Evolutionary conservation across 768 basidiomycete genomes (phyloP).

Genomic region (Leccinum subgranulosum): DNA sequence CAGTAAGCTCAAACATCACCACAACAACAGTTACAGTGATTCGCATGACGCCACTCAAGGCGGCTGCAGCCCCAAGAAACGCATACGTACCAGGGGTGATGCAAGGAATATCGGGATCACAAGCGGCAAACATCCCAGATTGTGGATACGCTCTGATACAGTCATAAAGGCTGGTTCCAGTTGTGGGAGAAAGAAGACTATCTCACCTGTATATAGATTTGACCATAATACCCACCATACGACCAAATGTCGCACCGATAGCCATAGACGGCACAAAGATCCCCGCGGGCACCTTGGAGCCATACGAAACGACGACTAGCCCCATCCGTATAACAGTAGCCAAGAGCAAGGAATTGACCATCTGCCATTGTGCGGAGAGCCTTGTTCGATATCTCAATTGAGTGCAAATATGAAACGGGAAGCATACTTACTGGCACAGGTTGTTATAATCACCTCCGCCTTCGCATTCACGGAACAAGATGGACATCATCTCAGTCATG

Average conservation of each 20-base stretch:
- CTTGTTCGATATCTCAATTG: constrained; percentile 38
- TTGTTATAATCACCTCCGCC: constrained; percentile 88
- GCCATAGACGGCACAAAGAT: constrained; percentile 99
- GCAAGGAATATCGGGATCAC: constrained; percentile 89
- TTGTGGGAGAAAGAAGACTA: constrained; percentile 16
- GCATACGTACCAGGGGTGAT: constrained; percentile 99
- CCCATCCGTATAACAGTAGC: constrained; percentile 87
- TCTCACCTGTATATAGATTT: constrained; percentile 84
- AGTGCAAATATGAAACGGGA: neutral
- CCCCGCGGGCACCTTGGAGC: constrained; percentile 94
- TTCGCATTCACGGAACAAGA: constrained; percentile 95
- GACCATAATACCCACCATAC: constrained; percentile 96
- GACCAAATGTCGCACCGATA: constrained; percentile 92
- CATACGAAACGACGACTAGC: constrained; percentile 90
- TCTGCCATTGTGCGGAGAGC: constrained; percentile 87
- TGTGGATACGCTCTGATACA: constrained; percentile 67
- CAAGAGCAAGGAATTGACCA: constrained; percentile 88
- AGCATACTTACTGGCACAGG: constrained; percentile 82
- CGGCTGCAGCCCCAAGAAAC: constrained; percentile 94
- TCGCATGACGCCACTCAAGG: constrained; percentile 93
- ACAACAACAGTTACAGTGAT: constrained; percentile 98
- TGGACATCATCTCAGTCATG: constrained; percentile 95
- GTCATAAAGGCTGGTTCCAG: neutral
- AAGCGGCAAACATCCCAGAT: constrained; percentile 86
- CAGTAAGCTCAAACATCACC: constrained; percentile 99